Base-by-base conservation (phyloP, 257 asterid genomes). In the Forsythia suspensa region DNA sequence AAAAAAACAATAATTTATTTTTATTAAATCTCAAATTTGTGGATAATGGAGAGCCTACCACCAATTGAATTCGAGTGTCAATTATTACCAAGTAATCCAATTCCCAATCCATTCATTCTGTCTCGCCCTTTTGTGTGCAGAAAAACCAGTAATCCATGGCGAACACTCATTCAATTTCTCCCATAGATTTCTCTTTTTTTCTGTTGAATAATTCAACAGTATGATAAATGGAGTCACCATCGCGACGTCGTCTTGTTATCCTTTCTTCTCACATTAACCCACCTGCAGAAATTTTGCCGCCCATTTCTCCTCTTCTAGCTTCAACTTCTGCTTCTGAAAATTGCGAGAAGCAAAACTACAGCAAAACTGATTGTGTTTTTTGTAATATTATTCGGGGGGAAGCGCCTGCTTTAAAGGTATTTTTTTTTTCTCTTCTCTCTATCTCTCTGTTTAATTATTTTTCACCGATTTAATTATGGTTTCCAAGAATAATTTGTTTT, bases 321-420 rank as follows among this genome's bases (percentile, higher is more conserved):
- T 82, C 84, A 2, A 70, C 82, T 69, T 86, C 91, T 80, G 84
- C 89, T 74, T 82, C 85, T 29, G 71, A 82, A 75, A 57, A 43
- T 13, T 86, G 82, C 41, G 81, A 57, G 16, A 81, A 74, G 34
- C 83, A 78, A 52, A 61, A 18, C 3, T 72, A 63, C 41, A 82
- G 71, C 37, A 77, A 40, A 41, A 76, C 16, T 4, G 82, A 83
- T 75, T 95, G 99, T 73, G 86, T 91, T 1, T 95, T 95, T 79
- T 95, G 98, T 83, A 83, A 87, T 87, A 93, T 95, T 88, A 84
- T 92, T 85, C 84, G 84, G 4, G 91, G 91, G 59, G 77, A 92
- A 82, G 89, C 95, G 46, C 94, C 97, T 36, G 90, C 97, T 81
- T 73, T 89, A 11, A 95, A 93, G 96, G 99, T 88, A 6, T 15